A percentile compares a stretch with the other conserved stretches of the same genome.
Conservation (phyloP, 1,284 basidiomycete genomes). For the Ganoderma meredithae region DNA sequence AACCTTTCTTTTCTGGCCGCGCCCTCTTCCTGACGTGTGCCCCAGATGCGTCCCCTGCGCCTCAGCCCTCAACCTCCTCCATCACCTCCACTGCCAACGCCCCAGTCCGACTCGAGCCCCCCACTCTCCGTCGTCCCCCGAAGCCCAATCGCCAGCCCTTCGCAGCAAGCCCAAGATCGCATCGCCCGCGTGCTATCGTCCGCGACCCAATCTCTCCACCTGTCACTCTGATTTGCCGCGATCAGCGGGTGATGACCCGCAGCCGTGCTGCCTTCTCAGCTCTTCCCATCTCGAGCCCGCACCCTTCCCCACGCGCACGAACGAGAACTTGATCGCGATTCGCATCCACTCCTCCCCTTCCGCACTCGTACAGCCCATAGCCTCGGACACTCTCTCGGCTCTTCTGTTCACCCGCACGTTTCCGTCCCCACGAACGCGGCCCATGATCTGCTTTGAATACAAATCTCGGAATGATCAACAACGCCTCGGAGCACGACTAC, state of each 20-base stretch:
- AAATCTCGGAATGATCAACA: slow-evolving; percentile 1
- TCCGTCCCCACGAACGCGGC: slow-evolving; percentile 15
- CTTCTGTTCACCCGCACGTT: slow-evolving; percentile 4
- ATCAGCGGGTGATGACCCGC: slow-evolving; percentile 37
- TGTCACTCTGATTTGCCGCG: slow-evolving; percentile 27
- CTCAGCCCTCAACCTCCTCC: slow-evolving; percentile 19
- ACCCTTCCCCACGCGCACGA: slow-evolving; percentile 21
- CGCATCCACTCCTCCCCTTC: slow-evolving; percentile 20
- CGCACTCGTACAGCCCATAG: slow-evolving; percentile 19
- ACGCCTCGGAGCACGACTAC: neutral
- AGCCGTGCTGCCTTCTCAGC: slow-evolving; percentile 21
- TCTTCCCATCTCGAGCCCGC: slow-evolving; percentile 17
- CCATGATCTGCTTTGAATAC: slow-evolving; percentile 10
- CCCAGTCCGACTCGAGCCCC: neutral
- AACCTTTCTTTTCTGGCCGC: slow-evolving; percentile 27
- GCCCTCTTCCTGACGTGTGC: slow-evolving; percentile 29
- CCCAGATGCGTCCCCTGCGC: slow-evolving; percentile 28
- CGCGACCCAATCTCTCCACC: slow-evolving; percentile 8
- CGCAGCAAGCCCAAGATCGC: neutral
- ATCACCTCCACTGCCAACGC: neutral
- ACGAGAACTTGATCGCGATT: slow-evolving; percentile 29
- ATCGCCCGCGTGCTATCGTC: neutral
- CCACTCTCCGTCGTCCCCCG: neutral
- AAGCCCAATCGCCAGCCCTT: slow-evolving; percentile 1
- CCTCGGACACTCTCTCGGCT: slow-evolving; percentile 11